Evolutionary conservation across 371 early-diverging fungal genomes (phyloP), one percentile per base, ranked within the genome.

Genomic region (Mortierella sp.): DNA sequence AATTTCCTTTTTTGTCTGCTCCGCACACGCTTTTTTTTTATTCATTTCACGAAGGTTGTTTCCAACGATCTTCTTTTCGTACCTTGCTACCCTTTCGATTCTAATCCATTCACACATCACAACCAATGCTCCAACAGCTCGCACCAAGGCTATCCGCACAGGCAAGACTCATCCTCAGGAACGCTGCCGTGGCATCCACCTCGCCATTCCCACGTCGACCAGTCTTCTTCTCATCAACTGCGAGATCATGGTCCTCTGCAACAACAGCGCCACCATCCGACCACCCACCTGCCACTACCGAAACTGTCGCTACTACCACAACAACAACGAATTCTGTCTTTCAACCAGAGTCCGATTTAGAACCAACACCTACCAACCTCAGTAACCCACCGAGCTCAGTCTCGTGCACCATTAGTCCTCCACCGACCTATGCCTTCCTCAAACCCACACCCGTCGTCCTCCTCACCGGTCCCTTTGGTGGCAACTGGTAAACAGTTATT

Each of bases 381-480:
- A 68, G 65, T 47, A 70, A 66, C 61, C 71, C 63, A 40, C 77
- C 77, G 0, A 65, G 64, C 9, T 66, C 74, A 0, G 61, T 77
- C 31, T 48, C 77, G 6, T 81, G 82, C 50, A 77, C 78, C 16
- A 69, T 74, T 48, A 45, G 71, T 45, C 82, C 82, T 29, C 82
- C 82, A 6, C 0, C 66, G 9, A 81, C 82, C 5, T 77, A 74
- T 55, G 82, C 82, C 14, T 81, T 81, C 55, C 75, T 81, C 68
- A 81, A 81, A 66, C 82, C 82, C 16, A 81, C 78, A 6, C 82
- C 82, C 14, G 77, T 81, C n/a, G 82, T 81, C 22, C 74, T 81
- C n/a, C 39, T 81, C 44, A 81, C 82, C 4, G 82, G 74, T 2
- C 82, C 82, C 19, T 81, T 81, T 77, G 82, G 82, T n/a, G 82